Base-by-base conservation (phyloP, 148 eudicot species). In the Camellia granthamiana region DNA sequence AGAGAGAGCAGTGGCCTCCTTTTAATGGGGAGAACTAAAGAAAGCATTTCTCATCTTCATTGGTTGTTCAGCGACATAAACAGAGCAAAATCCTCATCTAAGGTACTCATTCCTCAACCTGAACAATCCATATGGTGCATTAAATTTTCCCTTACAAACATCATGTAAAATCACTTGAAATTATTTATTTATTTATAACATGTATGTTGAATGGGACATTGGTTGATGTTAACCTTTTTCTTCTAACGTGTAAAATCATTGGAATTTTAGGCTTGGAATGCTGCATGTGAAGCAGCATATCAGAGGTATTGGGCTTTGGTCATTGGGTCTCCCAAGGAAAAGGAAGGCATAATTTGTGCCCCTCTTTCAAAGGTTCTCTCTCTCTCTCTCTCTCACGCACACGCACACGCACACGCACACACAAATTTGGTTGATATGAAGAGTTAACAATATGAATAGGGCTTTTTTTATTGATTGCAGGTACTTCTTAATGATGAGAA, bases 271-370 rank as follows among this genome's bases (percentile, higher is more conserved):
- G 97, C 91, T 71, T 90, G 92, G 97, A 86, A 88, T 81, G 85
- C 84, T 80, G 93, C 97, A 55, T 85, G 94, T 84, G 86, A 88
- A 74, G 86, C 90, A 55, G 90, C 93, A 47, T 88, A 72, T 82
- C 96, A 92, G 88, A 93, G 80, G 79, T 93, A 90, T 84, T 95
- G 98, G 98, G 98, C 93, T 70, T 83, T 95, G 84, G 97, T 95
- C 77, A 93, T 95, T 71, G 97, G 98, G 47, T 86, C 80, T 58
- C 98, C 98, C 59, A 89, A 80, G 90, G 92, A 95, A 78, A 93
- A 87, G 81, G 97, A 95, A 86, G 98, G 98, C 70, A 56, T 90
- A 16, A 90, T 95, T 69, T 87, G 83, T 88, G 94, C 97, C 77
- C 98, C 97, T 81, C 92, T 95, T 43, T 87, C 86, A 75, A 95